Percentiles rank a stretch among this genome's conserved stretches.
Evolutionary conservation across 2,329 filamentous ascomycete species (phyloP).

Genomic region (Botrytis aclada): DNA sequence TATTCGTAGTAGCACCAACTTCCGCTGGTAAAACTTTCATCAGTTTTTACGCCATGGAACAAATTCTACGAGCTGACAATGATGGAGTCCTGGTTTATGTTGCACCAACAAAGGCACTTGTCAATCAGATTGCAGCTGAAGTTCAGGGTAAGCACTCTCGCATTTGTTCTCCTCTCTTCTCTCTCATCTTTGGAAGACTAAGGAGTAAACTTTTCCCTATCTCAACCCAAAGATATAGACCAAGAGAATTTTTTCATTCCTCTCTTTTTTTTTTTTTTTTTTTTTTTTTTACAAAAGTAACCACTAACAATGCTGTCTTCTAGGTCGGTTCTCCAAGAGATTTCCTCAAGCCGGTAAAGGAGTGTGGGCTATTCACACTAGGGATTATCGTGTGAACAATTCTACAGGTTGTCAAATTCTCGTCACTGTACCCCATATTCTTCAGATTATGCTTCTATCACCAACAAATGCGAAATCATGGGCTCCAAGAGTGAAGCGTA

Average conservation of each 20-base stretch:
- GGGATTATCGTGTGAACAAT: conserved; percentile 73
- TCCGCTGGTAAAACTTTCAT: conserved; percentile 83
- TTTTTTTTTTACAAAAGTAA: neutral
- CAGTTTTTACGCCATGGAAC: conserved; percentile 79
- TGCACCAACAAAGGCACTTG: conserved; percentile 76
- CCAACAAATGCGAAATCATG: conserved; percentile 64
- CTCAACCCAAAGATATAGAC: neutral
- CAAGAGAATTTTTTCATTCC: neutral
- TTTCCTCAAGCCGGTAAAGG: conserved; percentile 57
- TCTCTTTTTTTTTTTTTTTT: neutral
- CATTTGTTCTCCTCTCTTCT: neutral
- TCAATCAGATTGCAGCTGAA: conserved; percentile 81
- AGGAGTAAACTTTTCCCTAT: neutral
- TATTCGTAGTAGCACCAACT: conserved; percentile 75
- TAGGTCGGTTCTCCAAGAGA: conserved; percentile 62
- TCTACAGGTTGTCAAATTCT: conserved; percentile 69
- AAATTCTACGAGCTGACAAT: conserved; percentile 64
- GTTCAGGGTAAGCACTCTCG: conserved; percentile 52
- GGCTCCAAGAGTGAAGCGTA: conserved; percentile 66
- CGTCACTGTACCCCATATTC: conserved; percentile 73
- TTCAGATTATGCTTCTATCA: conserved; percentile 73
- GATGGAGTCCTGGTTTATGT: conserved; percentile 74
- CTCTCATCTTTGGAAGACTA: neutral
- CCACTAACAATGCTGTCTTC: conserved; percentile 16
- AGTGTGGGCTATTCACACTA: conserved; percentile 76